Evolutionary conservation across 768 basidiomycete genomes (phyloP).

Genomic region (Auricularia cornea): DNA sequence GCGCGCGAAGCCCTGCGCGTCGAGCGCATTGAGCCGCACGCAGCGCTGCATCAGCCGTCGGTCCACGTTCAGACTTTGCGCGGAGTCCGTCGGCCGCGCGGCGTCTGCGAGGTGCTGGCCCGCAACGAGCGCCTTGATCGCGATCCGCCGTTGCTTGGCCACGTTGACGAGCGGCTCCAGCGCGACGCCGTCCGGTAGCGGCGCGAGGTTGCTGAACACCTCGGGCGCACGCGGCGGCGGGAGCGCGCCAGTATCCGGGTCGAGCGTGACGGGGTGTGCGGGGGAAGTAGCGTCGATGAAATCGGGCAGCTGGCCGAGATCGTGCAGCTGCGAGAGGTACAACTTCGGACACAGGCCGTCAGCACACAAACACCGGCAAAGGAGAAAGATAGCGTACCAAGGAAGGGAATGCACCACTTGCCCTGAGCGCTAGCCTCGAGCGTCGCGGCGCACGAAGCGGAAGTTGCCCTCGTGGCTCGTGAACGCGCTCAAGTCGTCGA

Average conservation of each 20-base stretch:
- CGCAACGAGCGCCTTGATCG: constrained; percentile 72
- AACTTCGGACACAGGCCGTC: constrained; percentile 46
- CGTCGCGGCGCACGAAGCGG: constrained; percentile 59
- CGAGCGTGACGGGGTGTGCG: constrained; percentile 54
- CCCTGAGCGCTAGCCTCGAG: constrained; percentile 35
- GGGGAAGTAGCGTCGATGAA: constrained; percentile 60
- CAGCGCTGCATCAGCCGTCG: constrained; percentile 72
- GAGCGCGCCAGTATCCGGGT: constrained; percentile 53
- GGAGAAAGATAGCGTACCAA: constrained; percentile 43
- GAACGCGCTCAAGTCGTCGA: constrained; percentile 62
- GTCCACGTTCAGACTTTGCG: constrained; percentile 47
- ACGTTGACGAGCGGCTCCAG: constrained; percentile 83
- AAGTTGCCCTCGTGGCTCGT: constrained; percentile 60
- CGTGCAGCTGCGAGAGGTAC: constrained; percentile 65
- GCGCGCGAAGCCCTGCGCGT: constrained; percentile 19
- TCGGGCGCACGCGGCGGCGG: constrained; percentile 67
- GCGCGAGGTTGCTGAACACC: constrained; percentile 63
- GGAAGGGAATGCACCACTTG: constrained; percentile 70
- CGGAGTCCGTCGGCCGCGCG: constrained; percentile 17
- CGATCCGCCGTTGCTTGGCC: constrained; percentile 78
- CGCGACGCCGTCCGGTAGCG: constrained; percentile 65
- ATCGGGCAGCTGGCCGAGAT: constrained; percentile 61
- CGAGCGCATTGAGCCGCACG: constrained; percentile 58
- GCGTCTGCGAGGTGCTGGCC: constrained; percentile 72
- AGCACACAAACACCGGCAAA: background rate